A percentile compares a stretch with the other conserved stretches of the same genome.
phyloP scores from a whole-genome alignment of 1,284 basidiomycete genomes.

The Sanghuangporus weigelae region DNA sequence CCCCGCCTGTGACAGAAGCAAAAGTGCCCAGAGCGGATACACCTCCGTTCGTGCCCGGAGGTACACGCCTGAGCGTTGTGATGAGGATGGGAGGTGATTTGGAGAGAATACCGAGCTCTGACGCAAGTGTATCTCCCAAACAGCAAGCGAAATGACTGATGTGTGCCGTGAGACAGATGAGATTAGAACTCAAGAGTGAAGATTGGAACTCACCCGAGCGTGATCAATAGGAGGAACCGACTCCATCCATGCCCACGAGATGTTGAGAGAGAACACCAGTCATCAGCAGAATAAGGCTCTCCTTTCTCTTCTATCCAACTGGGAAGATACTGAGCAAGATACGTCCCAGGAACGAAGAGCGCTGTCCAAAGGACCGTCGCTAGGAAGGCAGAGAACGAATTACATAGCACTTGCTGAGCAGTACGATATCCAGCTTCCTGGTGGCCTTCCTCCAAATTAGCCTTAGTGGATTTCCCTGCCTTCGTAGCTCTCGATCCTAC shows the following conservation, averaged over 20 bases:
- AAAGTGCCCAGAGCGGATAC: slow-evolving; percentile 73
- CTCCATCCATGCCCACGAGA: slow-evolving; percentile 42
- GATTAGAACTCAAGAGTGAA: background rate
- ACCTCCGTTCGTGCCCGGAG: slow-evolving; percentile 90
- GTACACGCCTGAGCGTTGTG: slow-evolving; percentile 69
- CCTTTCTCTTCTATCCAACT: slow-evolving; percentile 14
- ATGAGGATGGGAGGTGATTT: slow-evolving; percentile 63
- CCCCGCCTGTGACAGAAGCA: slow-evolving; percentile 72
- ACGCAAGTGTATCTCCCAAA: slow-evolving; percentile 76
- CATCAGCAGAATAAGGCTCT: slow-evolving; percentile 26
- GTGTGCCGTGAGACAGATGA: too few species aligned
- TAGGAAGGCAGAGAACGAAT: slow-evolving; percentile 66
- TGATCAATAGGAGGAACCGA: slow-evolving; percentile 55
- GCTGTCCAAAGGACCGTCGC: slow-evolving; percentile 65
- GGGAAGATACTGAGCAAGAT: slow-evolving; percentile 23
- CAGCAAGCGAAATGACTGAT: slow-evolving; percentile 77
- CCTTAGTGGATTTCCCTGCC: slow-evolving; percentile 69
- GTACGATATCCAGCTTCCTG: slow-evolving; percentile 66
- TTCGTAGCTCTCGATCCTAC: slow-evolving; percentile 82
- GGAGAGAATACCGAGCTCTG: slow-evolving; percentile 83
- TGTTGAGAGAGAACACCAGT: slow-evolving; percentile 53
- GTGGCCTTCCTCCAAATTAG: slow-evolving; percentile 73
- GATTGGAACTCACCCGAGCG: slow-evolving; percentile 54
- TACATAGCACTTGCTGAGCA: slow-evolving; percentile 78
- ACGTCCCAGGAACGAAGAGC: slow-evolving; percentile 40